Evolutionary conservation across 139 green algal species (phyloP).

Genomic region (Tetradesmus obliquus): DNA sequence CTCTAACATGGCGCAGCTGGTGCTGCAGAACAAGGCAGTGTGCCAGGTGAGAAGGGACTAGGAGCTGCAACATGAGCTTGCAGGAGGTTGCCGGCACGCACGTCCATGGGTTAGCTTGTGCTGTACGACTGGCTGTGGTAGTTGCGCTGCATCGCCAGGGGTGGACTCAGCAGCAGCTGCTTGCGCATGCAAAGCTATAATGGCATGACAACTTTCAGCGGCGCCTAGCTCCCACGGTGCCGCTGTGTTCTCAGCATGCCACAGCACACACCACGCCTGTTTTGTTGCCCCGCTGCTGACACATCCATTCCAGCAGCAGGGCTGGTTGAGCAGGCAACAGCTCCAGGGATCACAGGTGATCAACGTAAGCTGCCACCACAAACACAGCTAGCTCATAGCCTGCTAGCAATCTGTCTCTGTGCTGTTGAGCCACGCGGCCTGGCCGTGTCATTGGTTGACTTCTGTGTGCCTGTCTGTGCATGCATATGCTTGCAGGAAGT

Average conservation of each 20-base stretch:
- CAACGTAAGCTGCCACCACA: no score
- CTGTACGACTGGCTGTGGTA: no score
- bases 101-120: no score
- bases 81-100: no score
- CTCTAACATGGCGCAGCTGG: not conserved
- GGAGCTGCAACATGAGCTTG: no score
- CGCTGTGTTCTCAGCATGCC: not conserved
- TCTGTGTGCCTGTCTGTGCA: not conserved
- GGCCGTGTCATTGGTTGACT: not conserved
- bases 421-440: no score
- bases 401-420: no score
- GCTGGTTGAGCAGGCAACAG: not conserved
- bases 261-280: not conserved
- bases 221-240: not conserved
- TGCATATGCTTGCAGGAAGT: constrained; percentile 3
- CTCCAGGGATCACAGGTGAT: no score
- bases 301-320: not conserved
- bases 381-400: no score
- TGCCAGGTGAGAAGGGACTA: constrained; percentile 55
- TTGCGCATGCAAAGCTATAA: no score
- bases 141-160: no score
- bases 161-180: no score
- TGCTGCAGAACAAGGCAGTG: constrained; percentile 58
- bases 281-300: not conserved
- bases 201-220: not conserved